Evolutionary conservation across 306 rosid genomes (phyloP).

Genomic region (Oemleria cerasiformis): DNA sequence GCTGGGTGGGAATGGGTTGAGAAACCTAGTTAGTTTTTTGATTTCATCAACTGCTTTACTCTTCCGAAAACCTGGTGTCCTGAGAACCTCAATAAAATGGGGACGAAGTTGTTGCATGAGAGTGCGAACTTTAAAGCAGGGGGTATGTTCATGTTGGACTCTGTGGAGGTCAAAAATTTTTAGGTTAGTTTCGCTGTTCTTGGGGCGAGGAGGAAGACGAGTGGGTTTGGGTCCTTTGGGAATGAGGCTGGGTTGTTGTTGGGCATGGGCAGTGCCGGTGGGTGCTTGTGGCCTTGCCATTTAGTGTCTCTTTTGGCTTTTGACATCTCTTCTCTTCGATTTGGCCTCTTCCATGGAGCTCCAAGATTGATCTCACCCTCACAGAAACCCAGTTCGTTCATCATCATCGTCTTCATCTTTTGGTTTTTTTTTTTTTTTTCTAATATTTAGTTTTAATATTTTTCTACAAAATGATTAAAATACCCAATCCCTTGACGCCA

Average conservation of each 20-base stretch:
- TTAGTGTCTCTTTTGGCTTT: not conserved
- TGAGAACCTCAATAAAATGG: conserved; percentile 31
- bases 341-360: not conserved
- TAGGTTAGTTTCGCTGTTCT: conserved; percentile 18
- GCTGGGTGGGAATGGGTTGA: too few species aligned
- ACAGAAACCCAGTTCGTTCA: too few species aligned
- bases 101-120: conserved; percentile 24
- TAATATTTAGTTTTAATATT: too few species aligned
- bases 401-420: too few species aligned
- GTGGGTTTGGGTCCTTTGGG: not conserved
- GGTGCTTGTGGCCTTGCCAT: not conserved
- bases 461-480: too few species aligned
- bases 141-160: not conserved
- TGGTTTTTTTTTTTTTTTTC: too few species aligned
- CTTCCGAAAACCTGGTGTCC: conserved; percentile 54
- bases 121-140: conserved; percentile 20
- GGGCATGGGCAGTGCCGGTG: not conserved
- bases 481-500: too few species aligned
- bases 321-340: not conserved
- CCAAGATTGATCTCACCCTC: not conserved
- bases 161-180: not conserved
- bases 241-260: not conserved
- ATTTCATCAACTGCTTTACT: conserved; percentile 65
- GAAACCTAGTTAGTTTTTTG: too few species aligned
- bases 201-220: not conserved